Conservation (phyloP, 176 grass and related monocot genomes). For the Otatea glauca region DNA sequence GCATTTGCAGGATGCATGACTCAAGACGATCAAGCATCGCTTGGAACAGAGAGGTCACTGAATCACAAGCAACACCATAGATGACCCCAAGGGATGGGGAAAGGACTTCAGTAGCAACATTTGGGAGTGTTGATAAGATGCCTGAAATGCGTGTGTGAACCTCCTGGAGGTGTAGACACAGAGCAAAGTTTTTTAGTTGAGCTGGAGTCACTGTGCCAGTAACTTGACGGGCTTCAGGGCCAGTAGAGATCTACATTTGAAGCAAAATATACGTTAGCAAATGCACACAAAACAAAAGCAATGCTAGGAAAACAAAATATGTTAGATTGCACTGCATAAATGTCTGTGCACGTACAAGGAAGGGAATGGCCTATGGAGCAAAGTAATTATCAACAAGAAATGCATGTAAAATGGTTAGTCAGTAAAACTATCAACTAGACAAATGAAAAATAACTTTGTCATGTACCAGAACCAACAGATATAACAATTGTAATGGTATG, state of each 20-base stretch:
- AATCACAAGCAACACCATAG: slow-evolving; percentile 87
- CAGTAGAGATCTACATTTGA: slow-evolving; percentile 82
- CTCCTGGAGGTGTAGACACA: slow-evolving; percentile 95
- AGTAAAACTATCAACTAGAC: slow-evolving; percentile 10
- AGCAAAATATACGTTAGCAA: slow-evolving; percentile 41
- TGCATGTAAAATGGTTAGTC: slow-evolving; percentile 5
- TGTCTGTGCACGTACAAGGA: background rate
- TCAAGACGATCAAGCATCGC: slow-evolving; percentile 80
- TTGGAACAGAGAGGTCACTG: slow-evolving; percentile 84
- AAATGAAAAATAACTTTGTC: background rate
- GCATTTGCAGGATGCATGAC: slow-evolving; percentile 88
- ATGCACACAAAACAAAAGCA: slow-evolving; percentile 3
- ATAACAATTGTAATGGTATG: slow-evolving; percentile 17
- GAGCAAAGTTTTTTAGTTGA: slow-evolving; percentile 92
- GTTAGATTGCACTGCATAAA: slow-evolving; percentile 9
- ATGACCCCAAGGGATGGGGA: slow-evolving; percentile 74
- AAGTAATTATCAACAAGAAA: background rate
- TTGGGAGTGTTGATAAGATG: slow-evolving; percentile 65
- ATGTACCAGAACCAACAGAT: background rate
- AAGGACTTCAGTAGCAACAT: slow-evolving; percentile 71
- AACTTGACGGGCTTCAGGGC: slow-evolving; percentile 86
- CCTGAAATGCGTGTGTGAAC: slow-evolving; percentile 77
- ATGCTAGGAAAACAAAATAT: slow-evolving; percentile 20
- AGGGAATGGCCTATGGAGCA: background rate
- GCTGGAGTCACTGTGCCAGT: slow-evolving; percentile 70